Conservation (phyloP, 73 alveolate species). For the Urostyla sp. region DNA sequence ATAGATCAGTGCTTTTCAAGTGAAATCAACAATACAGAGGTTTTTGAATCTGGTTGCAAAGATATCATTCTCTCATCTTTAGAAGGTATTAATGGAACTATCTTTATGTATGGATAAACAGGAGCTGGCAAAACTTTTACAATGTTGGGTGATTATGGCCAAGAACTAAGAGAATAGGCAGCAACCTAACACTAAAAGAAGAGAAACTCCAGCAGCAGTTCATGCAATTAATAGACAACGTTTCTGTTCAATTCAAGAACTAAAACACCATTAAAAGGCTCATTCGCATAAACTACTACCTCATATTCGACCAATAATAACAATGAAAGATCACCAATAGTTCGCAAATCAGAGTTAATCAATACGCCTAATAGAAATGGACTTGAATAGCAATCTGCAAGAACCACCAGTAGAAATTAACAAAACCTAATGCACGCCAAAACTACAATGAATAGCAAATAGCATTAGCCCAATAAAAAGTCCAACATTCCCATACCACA, state of each 20-base stretch:
- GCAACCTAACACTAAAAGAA: not conserved
- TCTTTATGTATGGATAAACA: slow-evolving; percentile 81
- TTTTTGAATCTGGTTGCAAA: slow-evolving; percentile 57
- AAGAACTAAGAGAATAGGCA: slow-evolving; percentile 31
- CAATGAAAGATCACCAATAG: not conserved
- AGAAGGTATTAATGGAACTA: slow-evolving; percentile 80
- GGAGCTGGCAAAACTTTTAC: slow-evolving; percentile 85
- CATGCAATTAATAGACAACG: no score
- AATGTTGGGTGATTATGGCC: slow-evolving; percentile 64
- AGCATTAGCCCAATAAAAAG: no score
- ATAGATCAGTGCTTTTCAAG: slow-evolving; percentile 72
- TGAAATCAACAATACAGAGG: slow-evolving; percentile 24
- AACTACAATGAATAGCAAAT: no score
- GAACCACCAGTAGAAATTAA: not conserved
- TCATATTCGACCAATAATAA: not conserved
- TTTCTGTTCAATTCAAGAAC: no score
- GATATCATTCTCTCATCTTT: slow-evolving; percentile 64
- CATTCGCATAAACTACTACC: not conserved
- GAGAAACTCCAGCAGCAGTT: not conserved
- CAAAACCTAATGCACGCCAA: no score
- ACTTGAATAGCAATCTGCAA: slow-evolving; percentile 2
- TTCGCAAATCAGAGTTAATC: not conserved
- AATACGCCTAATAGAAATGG: not conserved
- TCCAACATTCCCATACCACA: no score
- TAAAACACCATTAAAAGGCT: slow-evolving; percentile 41